Evolutionary conservation across 495 filamentous ascomycete genomes (phyloP).

Genomic region (Massariosphaeria phaeospora): DNA sequence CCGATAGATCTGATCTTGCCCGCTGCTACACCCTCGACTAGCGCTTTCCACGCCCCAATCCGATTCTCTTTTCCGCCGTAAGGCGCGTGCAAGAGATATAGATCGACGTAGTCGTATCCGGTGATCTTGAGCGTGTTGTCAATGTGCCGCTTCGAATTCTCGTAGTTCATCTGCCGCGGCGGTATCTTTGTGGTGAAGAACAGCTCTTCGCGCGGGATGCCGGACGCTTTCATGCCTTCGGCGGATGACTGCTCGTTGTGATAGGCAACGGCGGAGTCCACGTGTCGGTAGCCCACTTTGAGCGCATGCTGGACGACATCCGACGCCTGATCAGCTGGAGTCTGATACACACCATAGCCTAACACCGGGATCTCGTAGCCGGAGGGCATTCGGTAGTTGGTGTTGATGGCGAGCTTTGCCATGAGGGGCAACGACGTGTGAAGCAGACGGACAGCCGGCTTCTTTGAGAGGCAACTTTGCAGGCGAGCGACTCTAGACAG

Average conservation of each 20-base stretch:
- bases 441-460: neutral
- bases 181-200: slow-evolving; percentile 73
- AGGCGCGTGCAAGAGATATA: slow-evolving; percentile 58
- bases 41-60: slow-evolving; percentile 60
- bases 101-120: slow-evolving; percentile 58
- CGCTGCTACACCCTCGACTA: slow-evolving; percentile 57
- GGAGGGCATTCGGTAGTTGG: slow-evolving; percentile 64
- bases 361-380: slow-evolving; percentile 72
- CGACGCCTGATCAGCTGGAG: slow-evolving; percentile 54
- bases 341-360: slow-evolving; percentile 73
- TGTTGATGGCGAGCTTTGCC: slow-evolving; percentile 52
- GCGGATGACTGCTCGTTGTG: slow-evolving; percentile 64
- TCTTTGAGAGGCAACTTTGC: neutral
- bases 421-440: slow-evolving; percentile 15
- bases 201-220: slow-evolving; percentile 57
- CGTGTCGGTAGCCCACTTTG: slow-evolving; percentile 67
- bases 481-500: slow-evolving; percentile 2
- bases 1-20: slow-evolving; percentile 63
- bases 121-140: slow-evolving; percentile 49
- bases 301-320: slow-evolving; percentile 58
- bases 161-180: slow-evolving; percentile 45
- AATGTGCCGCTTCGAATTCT: slow-evolving; percentile 48
- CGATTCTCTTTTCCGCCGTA: slow-evolving; percentile 54
- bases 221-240: slow-evolving; percentile 53
- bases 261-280: slow-evolving; percentile 70